Conservation (phyloP, 2,329 filamentous ascomycete species). For the Ceratocystis alfenasii region DNA sequence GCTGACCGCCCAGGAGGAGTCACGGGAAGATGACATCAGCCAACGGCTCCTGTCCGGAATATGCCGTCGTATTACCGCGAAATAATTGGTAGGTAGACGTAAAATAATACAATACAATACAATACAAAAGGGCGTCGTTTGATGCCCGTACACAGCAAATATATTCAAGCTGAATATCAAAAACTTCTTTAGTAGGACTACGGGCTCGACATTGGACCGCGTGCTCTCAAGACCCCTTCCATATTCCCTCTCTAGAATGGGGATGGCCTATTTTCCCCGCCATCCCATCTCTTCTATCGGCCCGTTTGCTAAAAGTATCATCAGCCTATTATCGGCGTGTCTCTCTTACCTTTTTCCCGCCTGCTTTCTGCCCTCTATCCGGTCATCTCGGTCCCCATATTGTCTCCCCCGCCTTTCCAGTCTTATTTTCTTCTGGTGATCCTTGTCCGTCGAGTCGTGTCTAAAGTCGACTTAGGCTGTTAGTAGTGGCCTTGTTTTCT, state of each 20-base stretch:
- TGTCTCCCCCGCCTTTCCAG: constrained; percentile 5
- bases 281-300: constrained; percentile 9
- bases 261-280: neutral
- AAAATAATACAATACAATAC: too few relatives aligned
- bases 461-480: neutral
- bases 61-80: too few relatives aligned
- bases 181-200: too few relatives aligned
- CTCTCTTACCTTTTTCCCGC: neutral
- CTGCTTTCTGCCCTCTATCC: neutral
- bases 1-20: too few relatives aligned
- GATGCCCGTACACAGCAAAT: too few relatives aligned
- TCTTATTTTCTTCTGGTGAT: neutral
- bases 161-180: too few relatives aligned
- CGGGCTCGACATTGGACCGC: neutral
- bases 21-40: too few relatives aligned
- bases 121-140: too few relatives aligned
- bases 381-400: neutral
- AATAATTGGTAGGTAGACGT: too few relatives aligned
- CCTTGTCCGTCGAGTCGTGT: neutral
- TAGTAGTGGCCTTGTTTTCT: neutral
- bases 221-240: neutral
- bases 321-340: neutral
- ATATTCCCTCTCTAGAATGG: neutral
- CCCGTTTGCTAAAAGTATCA: neutral
- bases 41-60: too few relatives aligned